Percentiles rank a stretch among this genome's conserved stretches.
These are phyloP conservation scores for Quercus dentata DNA, from an alignment of 306 rosid species.

Conservation along the genomic window DNA sequence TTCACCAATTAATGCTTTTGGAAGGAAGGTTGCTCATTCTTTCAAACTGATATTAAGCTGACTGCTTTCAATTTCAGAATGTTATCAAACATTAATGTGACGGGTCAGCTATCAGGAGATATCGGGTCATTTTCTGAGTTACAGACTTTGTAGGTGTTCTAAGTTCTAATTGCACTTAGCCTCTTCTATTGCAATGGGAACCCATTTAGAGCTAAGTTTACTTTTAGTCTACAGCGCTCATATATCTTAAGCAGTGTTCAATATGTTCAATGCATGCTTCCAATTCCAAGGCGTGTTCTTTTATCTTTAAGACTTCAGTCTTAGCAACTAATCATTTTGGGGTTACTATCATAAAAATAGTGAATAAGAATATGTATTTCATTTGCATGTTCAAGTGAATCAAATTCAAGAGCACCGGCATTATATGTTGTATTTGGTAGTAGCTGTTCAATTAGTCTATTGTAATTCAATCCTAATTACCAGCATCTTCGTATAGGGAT, in stretches of 20 bases:
- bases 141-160: background rate
- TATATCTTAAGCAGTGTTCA: background rate
- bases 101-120: background rate
- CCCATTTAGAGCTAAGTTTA: background rate
- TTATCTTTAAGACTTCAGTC: background rate
- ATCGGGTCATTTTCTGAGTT: background rate
- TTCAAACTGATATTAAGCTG: background rate
- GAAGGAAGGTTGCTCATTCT: background rate
- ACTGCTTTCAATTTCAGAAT: background rate
- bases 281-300: too few relatives aligned
- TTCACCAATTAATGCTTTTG: background rate
- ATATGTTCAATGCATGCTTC: too few relatives aligned
- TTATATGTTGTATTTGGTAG: background rate
- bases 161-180: background rate
- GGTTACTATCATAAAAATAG: too few relatives aligned
- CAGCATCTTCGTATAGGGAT: background rate
- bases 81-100: background rate
- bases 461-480: background rate
- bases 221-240: background rate
- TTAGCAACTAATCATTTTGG: background rate
- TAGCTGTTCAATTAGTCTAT: background rate
- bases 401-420: background rate
- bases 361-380: background rate
- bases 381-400: background rate
- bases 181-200: background rate